Base-by-base conservation (phyloP, 495 filamentous ascomycete species). In the Rostrohypoxylon terebratum region DNA sequence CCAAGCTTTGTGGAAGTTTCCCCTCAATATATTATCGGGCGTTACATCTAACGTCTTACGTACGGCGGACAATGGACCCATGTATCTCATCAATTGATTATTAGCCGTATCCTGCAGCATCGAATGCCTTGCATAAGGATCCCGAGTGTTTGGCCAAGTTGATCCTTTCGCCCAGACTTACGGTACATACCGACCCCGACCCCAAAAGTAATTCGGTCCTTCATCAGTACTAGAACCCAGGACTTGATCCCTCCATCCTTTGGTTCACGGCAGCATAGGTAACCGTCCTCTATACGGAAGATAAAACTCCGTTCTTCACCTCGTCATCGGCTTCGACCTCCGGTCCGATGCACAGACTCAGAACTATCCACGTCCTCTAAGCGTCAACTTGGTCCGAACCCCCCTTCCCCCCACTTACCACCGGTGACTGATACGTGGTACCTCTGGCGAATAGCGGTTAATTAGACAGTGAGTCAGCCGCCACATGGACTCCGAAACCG, bases 1-100 rank as follows among this genome's bases (percentile, higher is more conserved):
- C 60, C 18, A 10, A 18, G 31, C 44, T 55, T 33, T 57, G 28
- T 11, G 34, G 62, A 23, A 42, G 4, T 48, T 42, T 31, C 45
- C 55, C 64, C 44, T 53, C 44, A 67, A 23, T 67, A 67, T 62
- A 45, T 55, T 60, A 44, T 47, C 57, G 57, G 38, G 16, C 45
- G 48, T 57, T 55, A 20, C 18, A 40, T 45, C 38, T 8, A 20
- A 20, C 55, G 21, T 16, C 65, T 60, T 42, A 31, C 31, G 18
- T 47, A n/a, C 51, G 44, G 23, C 48, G 23, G 10, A 7, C 13
- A n/a, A 53, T 40, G 31, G 40, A 44, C 21, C 14, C 10, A 44
- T 31, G 38, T 45, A 40, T 18, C 23, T 51, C 54, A 58, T 59
- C 44, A 23, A 36, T 59, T 33, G 13, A 36, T 40, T 20, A 51